Percentiles rank a stretch among this genome's conserved stretches.
Evolutionary conservation across 2,329 filamentous ascomycete species (phyloP).

Genomic region (Ophiostoma australiae): DNA sequence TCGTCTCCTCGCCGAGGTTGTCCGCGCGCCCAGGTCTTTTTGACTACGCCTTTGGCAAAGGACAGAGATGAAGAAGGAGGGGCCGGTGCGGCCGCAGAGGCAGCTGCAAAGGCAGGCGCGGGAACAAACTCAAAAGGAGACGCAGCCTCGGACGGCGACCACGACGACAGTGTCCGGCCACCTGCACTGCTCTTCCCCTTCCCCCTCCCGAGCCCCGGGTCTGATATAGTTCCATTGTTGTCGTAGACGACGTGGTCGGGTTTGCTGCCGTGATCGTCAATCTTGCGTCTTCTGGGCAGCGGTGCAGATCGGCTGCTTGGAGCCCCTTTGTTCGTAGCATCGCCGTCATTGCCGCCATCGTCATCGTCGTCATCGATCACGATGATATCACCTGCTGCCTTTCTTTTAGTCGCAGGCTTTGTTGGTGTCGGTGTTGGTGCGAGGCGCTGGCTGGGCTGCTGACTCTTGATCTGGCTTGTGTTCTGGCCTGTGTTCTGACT

Average conservation of each 20-base stretch:
- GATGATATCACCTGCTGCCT: conserved; percentile 18
- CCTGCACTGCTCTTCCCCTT: background rate
- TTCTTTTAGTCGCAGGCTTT: conserved; percentile 19
- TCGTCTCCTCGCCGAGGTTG: conserved; percentile 60
- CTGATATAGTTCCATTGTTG: background rate
- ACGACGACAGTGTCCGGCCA: background rate
- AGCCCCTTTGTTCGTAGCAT: background rate
- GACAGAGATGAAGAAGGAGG: conserved; percentile 33
- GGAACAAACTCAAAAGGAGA: background rate
- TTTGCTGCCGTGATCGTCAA: background rate
- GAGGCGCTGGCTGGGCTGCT: background rate
- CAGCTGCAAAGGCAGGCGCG: background rate
- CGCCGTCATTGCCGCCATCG: background rate
- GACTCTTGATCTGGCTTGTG: background rate
- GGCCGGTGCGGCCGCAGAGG: background rate
- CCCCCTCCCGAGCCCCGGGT: background rate
- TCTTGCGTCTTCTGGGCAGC: conserved; percentile 12
- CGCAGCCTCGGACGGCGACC: background rate
- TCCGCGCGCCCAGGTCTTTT: conserved; percentile 72
- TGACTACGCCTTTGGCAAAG: conserved; percentile 61
- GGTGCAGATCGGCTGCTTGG: background rate
- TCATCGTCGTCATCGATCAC: conserved; percentile 21
- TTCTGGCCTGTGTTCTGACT: background rate
- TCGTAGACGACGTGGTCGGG: background rate
- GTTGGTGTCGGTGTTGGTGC: background rate